These are phyloP conservation scores for Pterulicium gracile DNA, from an alignment of 1,284 basidiomycete species.

Conservation along the genomic window DNA sequence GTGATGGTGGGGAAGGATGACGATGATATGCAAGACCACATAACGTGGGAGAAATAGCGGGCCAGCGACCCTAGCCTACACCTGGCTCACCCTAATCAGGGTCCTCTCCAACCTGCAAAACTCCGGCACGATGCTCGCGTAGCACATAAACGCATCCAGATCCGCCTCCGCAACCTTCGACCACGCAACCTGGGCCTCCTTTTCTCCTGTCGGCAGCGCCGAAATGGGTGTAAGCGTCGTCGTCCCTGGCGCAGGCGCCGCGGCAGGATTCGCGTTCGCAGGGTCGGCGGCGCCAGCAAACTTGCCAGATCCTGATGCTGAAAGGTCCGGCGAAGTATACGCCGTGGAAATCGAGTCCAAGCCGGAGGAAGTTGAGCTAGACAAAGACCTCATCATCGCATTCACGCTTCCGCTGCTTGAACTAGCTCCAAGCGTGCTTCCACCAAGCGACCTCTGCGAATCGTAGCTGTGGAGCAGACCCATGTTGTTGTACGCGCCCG, in stretches of 20 bases:
- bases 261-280: conserved; percentile 6
- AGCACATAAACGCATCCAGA: conserved; percentile 71
- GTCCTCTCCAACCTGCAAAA: conserved; percentile 66
- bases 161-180: conserved; percentile 76
- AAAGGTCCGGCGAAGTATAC: not conserved
- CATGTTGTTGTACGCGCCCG: not conserved
- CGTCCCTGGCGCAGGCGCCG: conserved; percentile 26
- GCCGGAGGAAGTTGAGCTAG: not conserved
- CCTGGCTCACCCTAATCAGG: conserved; percentile 42
- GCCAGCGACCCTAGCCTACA: not conserved
- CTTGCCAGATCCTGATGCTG: conserved; percentile 1
- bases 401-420: not conserved
- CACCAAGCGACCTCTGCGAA: not conserved
- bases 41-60: not conserved
- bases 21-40: no score
- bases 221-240: conserved; percentile 57
- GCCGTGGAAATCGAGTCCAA: conserved; percentile 1
- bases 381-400: conserved; percentile 1
- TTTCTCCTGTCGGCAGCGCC: conserved; percentile 56
- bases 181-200: conserved; percentile 61
- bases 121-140: conserved; percentile 76
- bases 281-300: conserved; percentile 7
- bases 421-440: not conserved
- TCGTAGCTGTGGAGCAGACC: conserved; percentile 10
- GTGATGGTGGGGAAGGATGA: no score